Percentiles rank a stretch among this genome's conserved stretches.
Evolutionary conservation across 2,329 filamentous ascomycete genomes (phyloP).

Genomic region (Xylaria arbuscula): DNA sequence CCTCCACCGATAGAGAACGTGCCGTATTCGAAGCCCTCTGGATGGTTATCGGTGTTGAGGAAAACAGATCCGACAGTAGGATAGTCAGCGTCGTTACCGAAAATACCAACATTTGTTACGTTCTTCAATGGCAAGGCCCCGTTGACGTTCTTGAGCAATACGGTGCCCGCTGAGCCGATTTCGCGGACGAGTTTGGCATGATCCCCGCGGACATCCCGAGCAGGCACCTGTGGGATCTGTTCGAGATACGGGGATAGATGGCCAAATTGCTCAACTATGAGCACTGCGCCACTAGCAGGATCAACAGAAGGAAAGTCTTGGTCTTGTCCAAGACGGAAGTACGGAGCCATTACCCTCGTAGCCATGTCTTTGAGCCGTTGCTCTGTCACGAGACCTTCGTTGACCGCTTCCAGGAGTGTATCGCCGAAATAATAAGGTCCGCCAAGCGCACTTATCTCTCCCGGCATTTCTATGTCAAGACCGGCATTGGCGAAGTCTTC

Average conservation of each 20-base stretch:
- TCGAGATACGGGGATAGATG: conserved; percentile 59
- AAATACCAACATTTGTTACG: conserved; percentile 67
- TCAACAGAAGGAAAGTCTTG: conserved; percentile 57
- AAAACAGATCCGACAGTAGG: conserved; percentile 2
- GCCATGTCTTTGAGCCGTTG: conserved; percentile 60
- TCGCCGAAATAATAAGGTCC: conserved; percentile 56
- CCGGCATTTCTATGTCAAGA: conserved; percentile 51
- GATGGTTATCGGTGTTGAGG: conserved; percentile 56
- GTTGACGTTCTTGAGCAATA: conserved; percentile 78
- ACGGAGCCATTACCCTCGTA: conserved; percentile 65
- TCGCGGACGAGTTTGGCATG: conserved; percentile 66
- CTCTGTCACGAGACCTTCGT: conserved; percentile 58
- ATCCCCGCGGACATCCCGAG: conserved; percentile 63
- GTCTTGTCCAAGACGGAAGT: conserved; percentile 63
- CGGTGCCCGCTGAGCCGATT: conserved; percentile 67
- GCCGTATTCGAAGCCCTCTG: conserved; percentile 70
- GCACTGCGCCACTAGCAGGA: conserved; percentile 57
- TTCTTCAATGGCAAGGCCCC: conserved; percentile 68
- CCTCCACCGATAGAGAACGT: conserved; percentile 70
- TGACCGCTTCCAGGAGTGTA: conserved; percentile 53
- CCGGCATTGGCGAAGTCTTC: conserved; percentile 57
- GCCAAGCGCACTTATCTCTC: conserved; percentile 8
- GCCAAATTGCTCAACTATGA: conserved; percentile 58
- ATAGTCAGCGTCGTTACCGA: conserved; percentile 72
- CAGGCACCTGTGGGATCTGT: conserved; percentile 59